Evolutionary conservation across 73 alveolate genomes (phyloP).

Genomic region (Paraurostyla sp.): DNA sequence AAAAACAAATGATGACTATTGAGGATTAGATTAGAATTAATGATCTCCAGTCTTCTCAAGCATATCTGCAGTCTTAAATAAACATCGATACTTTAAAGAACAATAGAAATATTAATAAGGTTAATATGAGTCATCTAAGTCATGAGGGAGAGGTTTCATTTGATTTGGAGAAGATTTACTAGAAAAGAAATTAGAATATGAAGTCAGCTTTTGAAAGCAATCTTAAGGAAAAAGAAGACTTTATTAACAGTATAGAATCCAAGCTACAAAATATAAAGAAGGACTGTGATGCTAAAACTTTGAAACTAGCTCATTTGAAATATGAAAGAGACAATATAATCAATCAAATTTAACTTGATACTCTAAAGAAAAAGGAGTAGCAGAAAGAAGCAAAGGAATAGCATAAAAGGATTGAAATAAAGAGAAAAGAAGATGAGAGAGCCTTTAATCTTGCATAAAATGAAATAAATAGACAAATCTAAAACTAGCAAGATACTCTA

Average conservation of each 20-base stretch:
- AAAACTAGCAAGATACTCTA: not conserved
- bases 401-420: conserved; percentile 19
- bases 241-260: not conserved
- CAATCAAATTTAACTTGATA: conserved; percentile 25
- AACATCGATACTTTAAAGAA: conserved; percentile 1
- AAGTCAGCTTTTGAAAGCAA: conserved; percentile 30
- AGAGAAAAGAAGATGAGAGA: conserved; percentile 56
- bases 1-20: not conserved
- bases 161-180: conserved; percentile 37
- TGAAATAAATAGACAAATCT: conserved; percentile 24
- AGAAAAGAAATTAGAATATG: conserved; percentile 11
- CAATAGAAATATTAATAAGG: not conserved
- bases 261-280: not conserved
- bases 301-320: conserved; percentile 53
- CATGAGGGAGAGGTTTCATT: conserved; percentile 53
- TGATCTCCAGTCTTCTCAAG: not conserved
- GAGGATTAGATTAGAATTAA: not conserved
- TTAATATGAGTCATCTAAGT: conserved; percentile 9
- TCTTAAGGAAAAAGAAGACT: not conserved
- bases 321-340: conserved; percentile 55
- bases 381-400: conserved; percentile 32
- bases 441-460: conserved; percentile 50
- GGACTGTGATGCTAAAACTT: conserved; percentile 59
- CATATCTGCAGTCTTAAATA: not conserved
- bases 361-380: conserved; percentile 3